Evolutionary conservation across 192 early-diverging fungal genomes (phyloP), one percentile per base, ranked within the genome.

Genomic region (Umbelopsis vinacea): DNA sequence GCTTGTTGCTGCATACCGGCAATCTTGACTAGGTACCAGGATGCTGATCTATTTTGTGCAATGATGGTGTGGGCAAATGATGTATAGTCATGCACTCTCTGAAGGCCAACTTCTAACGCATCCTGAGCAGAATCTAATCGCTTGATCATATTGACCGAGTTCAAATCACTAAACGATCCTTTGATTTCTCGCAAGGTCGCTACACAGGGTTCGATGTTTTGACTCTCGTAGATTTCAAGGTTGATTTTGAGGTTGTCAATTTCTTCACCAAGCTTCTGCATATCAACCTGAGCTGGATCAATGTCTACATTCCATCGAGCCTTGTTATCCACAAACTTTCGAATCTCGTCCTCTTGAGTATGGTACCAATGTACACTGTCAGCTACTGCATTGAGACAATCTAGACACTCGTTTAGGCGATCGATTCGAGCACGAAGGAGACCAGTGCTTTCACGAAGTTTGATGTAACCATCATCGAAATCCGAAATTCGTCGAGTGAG

Each of bases 271-370:
- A 63, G 26, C 17, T 63, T 29, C 0, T 63, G 26, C 15, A 63
- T 63, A 63, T 63, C 33, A 35, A 63, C 57, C 4, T 63, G 33
- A 37, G 33, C 57, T 14, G 57, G 26, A 19, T 19, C 15, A 19
- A 38, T 63, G 19, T 29, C 69, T 12, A 46, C 48, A 35, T 52
- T 70, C 69, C 69, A 70, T n/a, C 69, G 69, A 14, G 69, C 69
- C 15, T 24, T 53, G 26, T 35, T 24, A 7, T 35, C 38, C 2
- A 70, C n/a, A 22, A 70, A 70, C 2, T 6, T 54, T 17, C 46
- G 17, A n/a, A 70, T n/a, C 15, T 33, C 53, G 48, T 33, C 40
- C 21, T 70, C 69, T 7, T 38, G 37, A 0, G 23, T 29, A 3
- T 52, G 9, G 24, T 43, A 70, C 69, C 69, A 70, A 22, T 6